Evolutionary conservation across 2,329 filamentous ascomycete genomes (phyloP), one percentile per base, ranked within the genome.

Genomic region (Phaeomoniella chlamydospora): DNA sequence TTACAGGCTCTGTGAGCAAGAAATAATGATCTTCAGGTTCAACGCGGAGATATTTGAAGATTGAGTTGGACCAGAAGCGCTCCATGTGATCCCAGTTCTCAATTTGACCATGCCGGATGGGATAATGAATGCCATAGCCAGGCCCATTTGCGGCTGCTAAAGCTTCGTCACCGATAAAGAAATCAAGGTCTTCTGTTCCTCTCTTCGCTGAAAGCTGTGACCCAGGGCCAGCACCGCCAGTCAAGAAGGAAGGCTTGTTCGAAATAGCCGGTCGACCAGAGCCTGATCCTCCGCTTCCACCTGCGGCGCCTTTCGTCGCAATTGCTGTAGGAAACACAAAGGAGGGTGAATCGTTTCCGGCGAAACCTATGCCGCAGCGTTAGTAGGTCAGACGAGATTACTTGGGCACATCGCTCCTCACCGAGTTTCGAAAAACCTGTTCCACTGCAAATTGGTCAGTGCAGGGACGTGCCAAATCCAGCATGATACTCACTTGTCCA

Each of bases 81-180:
- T 98, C 90, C 90, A 98, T 98, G 53, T 94, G 84, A 62, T 98
- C 90, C 90, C 90, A 98, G 57, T 98, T 96, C 66, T 98, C 90
- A 59, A 98, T 84, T 67, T 98, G 90, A 34, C 90, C 90, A 55
- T 98, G 90, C 45, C 90, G 78, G 51, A 98, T 96, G 39, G 90
- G 90, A 60, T 96, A 98, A 64, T 96, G 85, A 57, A 98, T 70
- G 39, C 86, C 88, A 62, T 98, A 98, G 46, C 90, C 86, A 49
- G 90, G 86, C 39, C 90, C 90, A 45, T 68, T 74, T 33, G 84
- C 70, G 32, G 88, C 88, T 42, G 80, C 68, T 47, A 96, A 71
- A 44, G 90, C 90, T 65, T 96, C 90, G 55, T 98, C 90, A 41
- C 90, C 90, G 54, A 98, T 98, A 63, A 94, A 98, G 70, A 87